Evolutionary conservation across 192 early-diverging fungal genomes (phyloP).

Genomic region (Coemansia asiatica): DNA sequence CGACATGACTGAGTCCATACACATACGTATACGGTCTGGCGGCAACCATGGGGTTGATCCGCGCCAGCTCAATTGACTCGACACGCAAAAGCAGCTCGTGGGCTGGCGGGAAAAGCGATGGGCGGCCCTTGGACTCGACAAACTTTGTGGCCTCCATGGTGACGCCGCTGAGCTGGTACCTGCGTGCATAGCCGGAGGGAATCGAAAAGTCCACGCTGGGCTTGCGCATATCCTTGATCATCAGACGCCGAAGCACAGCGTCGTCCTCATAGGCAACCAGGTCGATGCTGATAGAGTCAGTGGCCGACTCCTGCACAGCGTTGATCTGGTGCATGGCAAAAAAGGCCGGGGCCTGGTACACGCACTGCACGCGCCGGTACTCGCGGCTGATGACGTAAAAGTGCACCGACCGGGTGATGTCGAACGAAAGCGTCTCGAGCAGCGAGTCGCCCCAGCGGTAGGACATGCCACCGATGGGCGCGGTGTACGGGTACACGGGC

Average conservation of each 20-base stretch:
- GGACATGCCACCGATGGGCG: conserved; percentile 62
- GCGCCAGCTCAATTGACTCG: conserved; percentile 56
- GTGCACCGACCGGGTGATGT: conserved; percentile 56
- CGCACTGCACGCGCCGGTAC: conserved; percentile 64
- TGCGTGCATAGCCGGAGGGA: conserved; percentile 58
- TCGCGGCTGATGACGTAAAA: conserved; percentile 76
- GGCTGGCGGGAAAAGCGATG: conserved; percentile 23
- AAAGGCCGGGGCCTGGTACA: conserved; percentile 64
- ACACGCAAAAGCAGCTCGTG: conserved; percentile 47
- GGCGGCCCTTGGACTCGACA: conserved; percentile 34
- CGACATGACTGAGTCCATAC: conserved; percentile 53
- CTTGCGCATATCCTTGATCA: conserved; percentile 57
- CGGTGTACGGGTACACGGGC: conserved; percentile 64
- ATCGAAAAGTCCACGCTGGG: conserved; percentile 45
- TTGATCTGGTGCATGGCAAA: conserved; percentile 73
- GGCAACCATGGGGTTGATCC: conserved; percentile 56
- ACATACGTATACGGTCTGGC: conserved; percentile 52
- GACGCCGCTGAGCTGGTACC: conserved; percentile 63
- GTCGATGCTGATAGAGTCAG: conserved; percentile 64
- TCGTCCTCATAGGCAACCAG: conserved; percentile 65
- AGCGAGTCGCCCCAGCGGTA: conserved; percentile 72
- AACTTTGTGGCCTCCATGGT: conserved; percentile 61
- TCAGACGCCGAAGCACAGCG: conserved; percentile 60
- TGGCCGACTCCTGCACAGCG: conserved; percentile 65
- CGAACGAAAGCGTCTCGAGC: conserved; percentile 70